Conservation (phyloP, 2,329 filamentous ascomycete species). For the Stromatinia cepivora region DNA sequence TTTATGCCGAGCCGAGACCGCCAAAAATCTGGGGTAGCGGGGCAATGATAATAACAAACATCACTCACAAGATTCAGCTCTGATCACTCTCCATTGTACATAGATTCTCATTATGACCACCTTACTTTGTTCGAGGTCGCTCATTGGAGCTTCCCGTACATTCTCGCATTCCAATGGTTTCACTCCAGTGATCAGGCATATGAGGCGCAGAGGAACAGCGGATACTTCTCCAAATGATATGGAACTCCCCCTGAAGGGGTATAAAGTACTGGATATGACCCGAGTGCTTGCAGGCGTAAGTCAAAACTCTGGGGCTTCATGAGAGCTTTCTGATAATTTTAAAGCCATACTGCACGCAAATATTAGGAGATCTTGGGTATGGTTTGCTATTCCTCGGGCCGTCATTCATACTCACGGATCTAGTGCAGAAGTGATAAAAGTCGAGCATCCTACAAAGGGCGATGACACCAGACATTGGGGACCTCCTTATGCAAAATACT, state of each 20-base stretch:
- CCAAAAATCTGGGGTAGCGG: constrained; percentile 27
- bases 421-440: constrained; percentile 94
- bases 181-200: constrained; percentile 16
- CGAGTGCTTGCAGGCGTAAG: constrained; percentile 89
- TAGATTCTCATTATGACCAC: constrained; percentile 26
- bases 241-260: constrained; percentile 74
- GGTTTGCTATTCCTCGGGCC: constrained; percentile 26
- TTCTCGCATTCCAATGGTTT: constrained; percentile 29
- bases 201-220: constrained; percentile 32
- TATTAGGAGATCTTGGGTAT: constrained; percentile 92
- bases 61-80: constrained; percentile 9
- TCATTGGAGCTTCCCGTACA: constrained; percentile 31
- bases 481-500: constrained; percentile 85
- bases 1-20: constrained; percentile 19
- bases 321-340: constrained; percentile 13
- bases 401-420: constrained; percentile 25
- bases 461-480: constrained; percentile 98
- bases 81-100: constrained; percentile 7
- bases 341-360: constrained; percentile 96
- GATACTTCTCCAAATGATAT: constrained; percentile 36
- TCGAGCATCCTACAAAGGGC: constrained; percentile 87
- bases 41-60: constrained; percentile 11
- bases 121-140: constrained; percentile 21
- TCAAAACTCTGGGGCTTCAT: constrained; percentile 31
- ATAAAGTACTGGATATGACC: constrained; percentile 94